These are phyloP conservation scores for Apophysomyces sp. DNA, from an alignment of 371 early-diverging fungal genomes.

Conservation along the genomic window DNA sequence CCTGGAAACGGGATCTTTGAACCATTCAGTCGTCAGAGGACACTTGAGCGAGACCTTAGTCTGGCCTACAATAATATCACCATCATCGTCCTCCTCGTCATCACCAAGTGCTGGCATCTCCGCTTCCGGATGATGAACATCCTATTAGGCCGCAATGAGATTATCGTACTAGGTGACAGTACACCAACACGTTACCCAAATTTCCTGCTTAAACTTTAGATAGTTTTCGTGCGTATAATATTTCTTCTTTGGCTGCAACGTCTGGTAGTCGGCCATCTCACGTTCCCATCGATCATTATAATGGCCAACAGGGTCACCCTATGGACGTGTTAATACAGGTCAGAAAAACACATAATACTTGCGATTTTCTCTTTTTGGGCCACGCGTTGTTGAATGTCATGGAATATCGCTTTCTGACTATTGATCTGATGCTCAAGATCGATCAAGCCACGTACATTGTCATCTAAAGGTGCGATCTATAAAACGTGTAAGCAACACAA, in stretches of 20 bases:
- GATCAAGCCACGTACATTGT: constrained; percentile 3
- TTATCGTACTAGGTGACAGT: background rate
- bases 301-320: background rate
- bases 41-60: constrained; percentile 36
- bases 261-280: background rate
- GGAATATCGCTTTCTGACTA: constrained; percentile 11
- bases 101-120: constrained; percentile 24
- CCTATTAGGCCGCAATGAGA: constrained; percentile 10
- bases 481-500: background rate
- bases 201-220: constrained; percentile 7
- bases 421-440: constrained; percentile 9
- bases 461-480: constrained; percentile 4
- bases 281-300: background rate
- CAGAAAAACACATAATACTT: background rate
- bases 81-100: constrained; percentile 15
- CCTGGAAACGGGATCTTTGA: constrained; percentile 36
- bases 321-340: background rate
- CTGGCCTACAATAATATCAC: constrained; percentile 36
- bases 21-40: constrained; percentile 36
- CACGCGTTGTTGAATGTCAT: background rate
- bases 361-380: background rate
- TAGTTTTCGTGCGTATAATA: constrained; percentile 5
- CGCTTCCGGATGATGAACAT: constrained; percentile 35
- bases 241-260: background rate
- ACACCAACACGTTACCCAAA: constrained; percentile 7